These are phyloP conservation scores for Ophioceras dolichostomum DNA, from an alignment of 2,329 filamentous ascomycete genomes.

Conservation along the genomic window DNA sequence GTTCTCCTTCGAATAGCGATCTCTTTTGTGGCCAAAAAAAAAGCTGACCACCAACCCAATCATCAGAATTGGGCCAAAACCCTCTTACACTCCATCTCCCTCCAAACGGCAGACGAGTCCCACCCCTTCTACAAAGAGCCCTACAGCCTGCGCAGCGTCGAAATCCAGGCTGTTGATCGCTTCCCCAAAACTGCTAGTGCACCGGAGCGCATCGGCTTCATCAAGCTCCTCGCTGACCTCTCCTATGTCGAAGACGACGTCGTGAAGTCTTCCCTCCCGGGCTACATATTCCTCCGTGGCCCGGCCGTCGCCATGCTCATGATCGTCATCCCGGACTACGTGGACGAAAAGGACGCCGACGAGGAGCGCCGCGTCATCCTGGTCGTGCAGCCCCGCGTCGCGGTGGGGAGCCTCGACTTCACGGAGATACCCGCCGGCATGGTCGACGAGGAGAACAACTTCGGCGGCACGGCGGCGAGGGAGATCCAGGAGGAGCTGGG, in stretches of 20 bases:
- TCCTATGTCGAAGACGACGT: slow-evolving; percentile 33
- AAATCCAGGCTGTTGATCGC: slow-evolving; percentile 39
- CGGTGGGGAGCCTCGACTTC: slow-evolving; percentile 42
- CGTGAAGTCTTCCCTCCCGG: slow-evolving; percentile 40
- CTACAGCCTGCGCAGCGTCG: slow-evolving; percentile 37
- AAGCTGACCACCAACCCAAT: too few relatives aligned
- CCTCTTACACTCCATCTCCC: slow-evolving; percentile 30
- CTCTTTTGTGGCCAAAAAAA: too few relatives aligned
- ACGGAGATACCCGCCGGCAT: slow-evolving; percentile 50
- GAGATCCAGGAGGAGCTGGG: slow-evolving; percentile 51
- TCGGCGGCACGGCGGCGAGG: slow-evolving; percentile 43
- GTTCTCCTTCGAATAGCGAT: too few relatives aligned
- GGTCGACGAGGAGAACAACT: slow-evolving; percentile 44
- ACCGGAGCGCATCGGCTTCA: slow-evolving; percentile 35
- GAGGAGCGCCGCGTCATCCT: slow-evolving; percentile 43
- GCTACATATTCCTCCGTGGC: slow-evolving; percentile 43
- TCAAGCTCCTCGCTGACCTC: slow-evolving; percentile 39
- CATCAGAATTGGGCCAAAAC: slow-evolving; percentile 35
- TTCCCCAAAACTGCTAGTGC: too few relatives aligned
- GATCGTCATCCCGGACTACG: slow-evolving; percentile 39
- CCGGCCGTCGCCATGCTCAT: slow-evolving; percentile 50
- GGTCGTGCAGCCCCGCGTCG: slow-evolving; percentile 46
- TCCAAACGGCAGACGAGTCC: slow-evolving; percentile 23
- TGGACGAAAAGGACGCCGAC: slow-evolving; percentile 23
- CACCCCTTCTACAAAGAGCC: slow-evolving; percentile 43